Evolutionary conservation across 257 asterid species (phyloP), one percentile per base, ranked within the genome.

Genomic region (Rauvolfia tetraphylla): DNA sequence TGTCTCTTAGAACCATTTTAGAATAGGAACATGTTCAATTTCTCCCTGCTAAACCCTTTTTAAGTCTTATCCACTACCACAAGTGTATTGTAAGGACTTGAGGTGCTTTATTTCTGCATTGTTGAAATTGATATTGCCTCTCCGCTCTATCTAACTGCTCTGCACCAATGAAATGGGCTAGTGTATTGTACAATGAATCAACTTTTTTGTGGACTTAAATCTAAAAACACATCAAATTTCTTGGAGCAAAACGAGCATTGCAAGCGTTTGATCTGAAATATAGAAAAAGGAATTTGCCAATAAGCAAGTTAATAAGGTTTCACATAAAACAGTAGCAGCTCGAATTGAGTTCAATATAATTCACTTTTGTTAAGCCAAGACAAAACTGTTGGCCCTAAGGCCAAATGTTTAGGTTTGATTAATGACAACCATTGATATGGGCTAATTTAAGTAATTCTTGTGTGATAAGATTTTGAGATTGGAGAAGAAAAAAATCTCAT

Each of bases 111-210:
- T 91, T 77, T 78, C 87, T 93, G 90, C 99, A 95, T 68, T 91
- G 96, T 83, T 93, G 93, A 79, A 98, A 95, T 80, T 93, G 96
- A 81, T 95, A 94, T 81, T 86, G 92, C 86, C 78, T 91, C 73
- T 87, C 90, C 80, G 98, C 99, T 67, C 99, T 98, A 83, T 95
- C 99, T 79, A 95, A 85, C 76, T 79, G 88, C 84, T 95, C 99
- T 84, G 85, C 84, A 74, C 97, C 90, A 27, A 97, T 93, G 86
- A 93, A 95, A 89, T 90, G 94, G 67, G 75, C 63, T 74, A 95
- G 93, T n/a, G 99, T 97, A 79, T 84, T 93, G n/a, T 66, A 49
- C 72, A 95, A 70, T 2, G 99, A 89, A 75, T 91, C 98, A 65
- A 97, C 98, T 83, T 79, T 93, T 95, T 79, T 95, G 98, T 13